phyloP scores from a whole-genome alignment of 352 stramenopile genomes.

The Phytophthora meadii region DNA sequence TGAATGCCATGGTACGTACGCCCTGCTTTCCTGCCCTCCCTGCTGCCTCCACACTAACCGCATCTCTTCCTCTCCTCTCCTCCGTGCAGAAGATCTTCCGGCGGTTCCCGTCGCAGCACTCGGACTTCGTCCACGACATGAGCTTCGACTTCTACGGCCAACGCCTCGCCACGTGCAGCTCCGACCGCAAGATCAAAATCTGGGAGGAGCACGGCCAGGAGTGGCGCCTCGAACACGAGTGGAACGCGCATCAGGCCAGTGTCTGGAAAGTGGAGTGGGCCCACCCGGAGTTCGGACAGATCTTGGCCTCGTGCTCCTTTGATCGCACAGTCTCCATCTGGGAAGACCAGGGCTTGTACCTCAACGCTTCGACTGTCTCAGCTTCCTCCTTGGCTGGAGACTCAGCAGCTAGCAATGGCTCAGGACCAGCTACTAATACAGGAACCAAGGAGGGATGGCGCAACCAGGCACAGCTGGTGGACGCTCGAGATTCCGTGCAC shows the following conservation, averaged over 20 bases:
- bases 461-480: slow-evolving; percentile 90
- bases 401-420: slow-evolving; percentile 3
- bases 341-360: slow-evolving; percentile 90
- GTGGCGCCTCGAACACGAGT: slow-evolving; percentile 91
- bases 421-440: background rate
- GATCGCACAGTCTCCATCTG: slow-evolving; percentile 95
- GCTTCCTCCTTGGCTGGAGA: slow-evolving; percentile 8
- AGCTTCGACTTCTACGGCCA: slow-evolving; percentile 94
- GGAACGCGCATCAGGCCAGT: slow-evolving; percentile 89
- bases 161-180: slow-evolving; percentile 90
- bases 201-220: slow-evolving; percentile 87
- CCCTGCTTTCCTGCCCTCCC: background rate
- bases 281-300: slow-evolving; percentile 96
- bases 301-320: slow-evolving; percentile 94
- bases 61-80: background rate
- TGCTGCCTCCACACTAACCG: background rate
- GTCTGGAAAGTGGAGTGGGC: slow-evolving; percentile 96
- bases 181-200: slow-evolving; percentile 93
- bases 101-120: slow-evolving; percentile 87
- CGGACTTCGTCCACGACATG: slow-evolving; percentile 93
- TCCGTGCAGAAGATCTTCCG: slow-evolving; percentile 72
- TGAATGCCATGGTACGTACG: slow-evolving; percentile 30
- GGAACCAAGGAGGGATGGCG: slow-evolving; percentile 74
- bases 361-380: slow-evolving; percentile 31
- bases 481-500: slow-evolving; percentile 93